Conservation (phyloP, 1,139 yeast species). For the Debaryomyces psychrophilus region DNA sequence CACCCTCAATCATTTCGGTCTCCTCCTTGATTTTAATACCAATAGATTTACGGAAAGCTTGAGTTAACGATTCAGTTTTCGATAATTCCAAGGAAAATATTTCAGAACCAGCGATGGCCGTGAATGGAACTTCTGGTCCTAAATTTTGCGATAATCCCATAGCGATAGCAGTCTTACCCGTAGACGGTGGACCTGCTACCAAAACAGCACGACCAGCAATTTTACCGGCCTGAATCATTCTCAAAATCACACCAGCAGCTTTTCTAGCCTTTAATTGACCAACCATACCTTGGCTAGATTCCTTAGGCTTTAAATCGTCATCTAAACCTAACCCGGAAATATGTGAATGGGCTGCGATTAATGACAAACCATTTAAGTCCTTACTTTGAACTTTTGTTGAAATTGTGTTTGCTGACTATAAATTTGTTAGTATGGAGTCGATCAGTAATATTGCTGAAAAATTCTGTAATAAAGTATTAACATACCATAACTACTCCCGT, state of each 20-base stretch:
- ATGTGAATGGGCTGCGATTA: constrained; percentile 96
- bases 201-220: constrained; percentile 97
- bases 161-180: constrained; percentile 98
- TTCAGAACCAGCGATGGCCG: constrained; percentile 93
- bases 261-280: constrained; percentile 94
- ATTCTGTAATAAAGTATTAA: background rate
- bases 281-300: constrained; percentile 89
- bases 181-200: constrained; percentile 97
- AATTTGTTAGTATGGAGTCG: constrained; percentile 15
- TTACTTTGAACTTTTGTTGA: constrained; percentile 43
- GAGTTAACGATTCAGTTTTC: constrained; percentile 94
- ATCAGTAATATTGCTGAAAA: background rate
- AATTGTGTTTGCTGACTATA: constrained; percentile 30
- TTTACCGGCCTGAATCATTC: constrained; percentile 90
- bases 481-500: constrained; percentile 12
- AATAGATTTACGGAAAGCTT: constrained; percentile 92
- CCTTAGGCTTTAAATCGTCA: constrained; percentile 83
- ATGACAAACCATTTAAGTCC: constrained; percentile 60
- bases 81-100: constrained; percentile 87
- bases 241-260: constrained; percentile 92
- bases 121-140: constrained; percentile 93
- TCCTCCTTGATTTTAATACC: constrained; percentile 96
- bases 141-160: constrained; percentile 92
- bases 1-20: constrained; percentile 97
- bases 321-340: constrained; percentile 94